Evolutionary conservation across 202 grass and related monocot species (phyloP), one percentile per base, ranked within the genome.

Genomic region (Zizania palustris): DNA sequence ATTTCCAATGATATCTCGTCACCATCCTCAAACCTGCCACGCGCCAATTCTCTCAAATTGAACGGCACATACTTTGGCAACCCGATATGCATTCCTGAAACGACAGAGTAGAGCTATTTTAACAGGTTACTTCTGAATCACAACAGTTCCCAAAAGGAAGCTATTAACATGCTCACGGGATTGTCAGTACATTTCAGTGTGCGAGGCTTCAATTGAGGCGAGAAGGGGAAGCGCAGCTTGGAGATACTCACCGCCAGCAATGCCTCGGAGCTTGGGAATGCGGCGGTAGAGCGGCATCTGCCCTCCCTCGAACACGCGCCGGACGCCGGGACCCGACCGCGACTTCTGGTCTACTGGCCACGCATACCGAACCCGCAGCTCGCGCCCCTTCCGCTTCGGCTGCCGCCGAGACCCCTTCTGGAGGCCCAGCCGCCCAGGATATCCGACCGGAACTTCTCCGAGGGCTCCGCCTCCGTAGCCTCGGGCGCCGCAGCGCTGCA

Each of bases 231-330:
- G 64, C 8, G 71, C 66, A 15, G 20, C n/a, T 40, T 16, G 21
- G 65, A 38, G 56, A 16, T 22, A 67, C 86, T 77, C 69, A 99
- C 96, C 96, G 35, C 96, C 96, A 37, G 92, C 92, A 56, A 91
- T 99, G 54, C 96, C 96, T 5, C 96, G 89, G 43, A 93, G 89
- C 80, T 99, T 99, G 56, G 96, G 96, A 7, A 99, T 51, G 45
- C 96, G 89, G 43, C 92, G 96, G 81, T 99, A 99, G 60, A 99
- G 85, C 4, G 92, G 96, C 91, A 95, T 93, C 84, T 99, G 96
- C 35, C 96, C 96, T 36, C 96, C 96, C 85, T 99, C 92, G 80
- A 99, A 99, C n/a, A 89, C 92, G 78, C 80, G 85, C 43, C 92
- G 88, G 59, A 99, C 89, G 67, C 89, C 91, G 6, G 96, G 91